Conservation (phyloP, 2,329 filamentous ascomycete species). For the Ophiosphaerella herpotricha region DNA sequence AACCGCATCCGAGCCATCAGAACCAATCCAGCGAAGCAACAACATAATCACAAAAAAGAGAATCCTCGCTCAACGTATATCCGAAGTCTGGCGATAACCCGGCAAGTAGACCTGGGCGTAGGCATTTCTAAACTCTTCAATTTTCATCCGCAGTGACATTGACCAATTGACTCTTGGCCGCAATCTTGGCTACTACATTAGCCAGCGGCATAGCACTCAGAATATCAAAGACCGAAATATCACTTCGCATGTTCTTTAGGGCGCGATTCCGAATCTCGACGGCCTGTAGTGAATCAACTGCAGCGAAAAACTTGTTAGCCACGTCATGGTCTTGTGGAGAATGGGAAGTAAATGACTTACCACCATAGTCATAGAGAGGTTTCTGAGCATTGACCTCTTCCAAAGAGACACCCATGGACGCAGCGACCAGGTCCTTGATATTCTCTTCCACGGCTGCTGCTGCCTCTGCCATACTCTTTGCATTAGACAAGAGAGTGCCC, state of each 20-base stretch:
- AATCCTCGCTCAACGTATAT: too few relatives aligned
- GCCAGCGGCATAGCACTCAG: not conserved
- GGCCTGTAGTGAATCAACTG: not conserved
- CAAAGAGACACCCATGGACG: not conserved
- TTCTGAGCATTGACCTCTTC: not conserved
- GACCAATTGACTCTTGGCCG: not conserved
- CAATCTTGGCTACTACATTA: not conserved
- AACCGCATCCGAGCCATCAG: too few relatives aligned
- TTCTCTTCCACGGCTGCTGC: not conserved
- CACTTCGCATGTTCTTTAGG: not conserved
- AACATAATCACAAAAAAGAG: too few relatives aligned
- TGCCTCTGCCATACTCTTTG: not conserved
- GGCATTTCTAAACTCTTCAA: not conserved
- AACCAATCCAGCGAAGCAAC: too few relatives aligned
- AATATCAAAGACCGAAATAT: conserved; percentile 1
- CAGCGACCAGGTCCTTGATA: not conserved
- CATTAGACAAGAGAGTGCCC: not conserved
- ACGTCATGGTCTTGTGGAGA: not conserved
- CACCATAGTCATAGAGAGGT: not conserved
- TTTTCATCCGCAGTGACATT: not conserved
- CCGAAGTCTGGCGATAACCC: too few relatives aligned
- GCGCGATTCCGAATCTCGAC: not conserved
- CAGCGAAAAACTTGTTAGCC: not conserved
- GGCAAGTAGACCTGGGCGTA: too few relatives aligned
- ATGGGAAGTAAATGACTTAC: not conserved